Evolutionary conservation across 331 rosid genomes (phyloP).

Genomic region (Prunus yedoensis): DNA sequence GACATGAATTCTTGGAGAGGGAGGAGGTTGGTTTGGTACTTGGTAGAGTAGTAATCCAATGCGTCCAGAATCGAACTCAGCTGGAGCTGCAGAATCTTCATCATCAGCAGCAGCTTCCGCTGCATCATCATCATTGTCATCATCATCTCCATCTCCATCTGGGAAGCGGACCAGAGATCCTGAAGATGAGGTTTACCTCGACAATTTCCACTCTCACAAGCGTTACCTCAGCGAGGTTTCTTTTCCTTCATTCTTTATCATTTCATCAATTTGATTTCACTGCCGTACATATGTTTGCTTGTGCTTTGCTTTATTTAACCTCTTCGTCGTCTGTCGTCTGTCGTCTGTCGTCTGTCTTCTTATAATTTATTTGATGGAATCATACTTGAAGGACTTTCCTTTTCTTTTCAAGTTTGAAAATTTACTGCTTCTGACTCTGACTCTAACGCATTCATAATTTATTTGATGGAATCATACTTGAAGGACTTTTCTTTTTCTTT

Average conservation of each 20-base stretch:
- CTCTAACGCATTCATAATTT: neutral
- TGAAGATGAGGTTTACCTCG: conserved; percentile 91
- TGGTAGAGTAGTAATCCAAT: neutral
- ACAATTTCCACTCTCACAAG: conserved; percentile 92
- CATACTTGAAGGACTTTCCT: neutral
- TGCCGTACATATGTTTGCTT: neutral
- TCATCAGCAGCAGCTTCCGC: conserved; percentile 38
- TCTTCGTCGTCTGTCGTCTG: neutral
- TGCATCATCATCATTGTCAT: conserved; percentile 19
- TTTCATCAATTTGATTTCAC: neutral
- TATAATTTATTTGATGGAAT: neutral
- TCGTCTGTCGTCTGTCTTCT: neutral
- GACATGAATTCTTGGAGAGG: too few species aligned
- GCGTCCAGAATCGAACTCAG: conserved; percentile 68
- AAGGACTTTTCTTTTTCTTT: neutral
- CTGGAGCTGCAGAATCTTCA: conserved; percentile 18
- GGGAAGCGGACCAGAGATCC: conserved; percentile 89
- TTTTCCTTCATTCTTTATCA: conserved; percentile 9
- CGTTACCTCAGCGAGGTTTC: conserved; percentile 97
- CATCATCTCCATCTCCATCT: conserved; percentile 38
- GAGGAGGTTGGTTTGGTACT: too few species aligned
- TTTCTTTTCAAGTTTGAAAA: neutral
- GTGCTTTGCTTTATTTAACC: neutral
- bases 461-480: neutral
- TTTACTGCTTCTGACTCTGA: neutral